Evolutionary conservation across 345 rosid species (phyloP), one percentile per base, ranked within the genome.

Genomic region (Aquilaria malaccensis): DNA sequence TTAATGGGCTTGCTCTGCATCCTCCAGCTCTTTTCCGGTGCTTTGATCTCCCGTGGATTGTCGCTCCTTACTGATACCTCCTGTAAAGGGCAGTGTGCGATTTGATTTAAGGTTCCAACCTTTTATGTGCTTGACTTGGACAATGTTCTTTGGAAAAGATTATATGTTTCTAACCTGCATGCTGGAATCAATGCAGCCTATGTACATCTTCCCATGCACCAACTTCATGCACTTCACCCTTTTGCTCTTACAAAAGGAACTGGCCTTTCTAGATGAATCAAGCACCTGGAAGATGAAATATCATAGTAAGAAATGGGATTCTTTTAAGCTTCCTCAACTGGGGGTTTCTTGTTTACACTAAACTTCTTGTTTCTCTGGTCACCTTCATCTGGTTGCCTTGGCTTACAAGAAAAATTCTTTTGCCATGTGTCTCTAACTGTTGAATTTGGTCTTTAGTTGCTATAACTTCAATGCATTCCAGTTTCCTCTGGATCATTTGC

Each of bases 111-210:
- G 48, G 30, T 69, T 66, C 33, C 30, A 9, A 30, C 22, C 22
- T 22, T 43, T 52, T 37, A 4, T 32, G 53, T 13, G 29, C 55
- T 45, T 12, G 54, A 47, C 29, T 57, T 59, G 61, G 52, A 30
- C 32, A 14, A 56, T 60, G 57, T 52, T 30, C 13, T 70, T 30
- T 13, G 65, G 43, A 37, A 37, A 37, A 2, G 5, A 4, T 37
- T 9, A 2, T 9, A 37, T 37, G 43, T 37, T 37, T 30, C 52
- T 43, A 33, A 89, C 98, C 90, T 82, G 91, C 76, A 89, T 83
- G 79, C 98, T 85, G 61, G 98, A 85, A 79, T 93, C 95, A 50
- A 13, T 59, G 77, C 96, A 89, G 64, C 98, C 97, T 4, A 75
- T 50, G 15, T 87, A 93, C 51, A 87, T 76, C 81, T 80, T 93